Percentiles rank a stretch among this genome's conserved stretches.
Conservation (phyloP, 768 basidiomycete species). For the Ramaria rubella region DNA sequence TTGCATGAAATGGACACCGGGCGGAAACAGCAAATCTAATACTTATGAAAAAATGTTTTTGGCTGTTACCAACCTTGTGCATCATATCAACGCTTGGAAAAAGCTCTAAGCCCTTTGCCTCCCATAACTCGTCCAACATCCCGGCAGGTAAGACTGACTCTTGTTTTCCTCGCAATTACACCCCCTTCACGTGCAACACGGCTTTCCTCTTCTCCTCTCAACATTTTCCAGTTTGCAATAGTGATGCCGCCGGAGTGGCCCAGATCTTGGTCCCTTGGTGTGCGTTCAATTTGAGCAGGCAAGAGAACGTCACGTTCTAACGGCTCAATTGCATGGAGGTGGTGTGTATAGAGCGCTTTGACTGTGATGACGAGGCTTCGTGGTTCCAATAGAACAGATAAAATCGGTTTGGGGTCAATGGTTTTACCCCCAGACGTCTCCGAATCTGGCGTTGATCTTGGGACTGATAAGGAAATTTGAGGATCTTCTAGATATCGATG, state of each 20-base stretch:
- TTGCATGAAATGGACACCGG: too few species aligned
- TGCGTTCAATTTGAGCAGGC: conserved; percentile 14
- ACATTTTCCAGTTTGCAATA: conserved; percentile 52
- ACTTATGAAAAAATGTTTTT: too few species aligned
- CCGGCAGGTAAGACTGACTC: conserved; percentile 84
- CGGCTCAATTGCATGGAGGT: conserved; percentile 78
- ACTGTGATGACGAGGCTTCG: conserved; percentile 79
- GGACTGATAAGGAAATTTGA: too few species aligned
- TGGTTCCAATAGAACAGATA: conserved; percentile 76
- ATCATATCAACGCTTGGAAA: neutral
- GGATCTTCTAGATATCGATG: conserved; percentile 52
- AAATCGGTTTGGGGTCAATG: conserved; percentile 58
- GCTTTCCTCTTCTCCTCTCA: conserved; percentile 37
- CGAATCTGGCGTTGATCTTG: too few species aligned
- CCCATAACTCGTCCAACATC: conserved; percentile 60
- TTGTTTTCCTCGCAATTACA: conserved; percentile 44
- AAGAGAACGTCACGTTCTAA: conserved; percentile 40
- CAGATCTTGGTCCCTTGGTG: conserved; percentile 16
- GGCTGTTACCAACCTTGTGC: too few species aligned
- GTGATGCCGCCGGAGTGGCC: conserved; percentile 23
- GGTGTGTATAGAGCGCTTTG: conserved; percentile 56
- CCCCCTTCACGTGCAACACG: conserved; percentile 43
- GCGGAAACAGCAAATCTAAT: too few species aligned
- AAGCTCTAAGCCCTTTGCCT: neutral
- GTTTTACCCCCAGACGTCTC: conserved; percentile 34